phyloP scores from a whole-genome alignment of 345 rosid species.

The Boechera divaricarpa region DNA sequence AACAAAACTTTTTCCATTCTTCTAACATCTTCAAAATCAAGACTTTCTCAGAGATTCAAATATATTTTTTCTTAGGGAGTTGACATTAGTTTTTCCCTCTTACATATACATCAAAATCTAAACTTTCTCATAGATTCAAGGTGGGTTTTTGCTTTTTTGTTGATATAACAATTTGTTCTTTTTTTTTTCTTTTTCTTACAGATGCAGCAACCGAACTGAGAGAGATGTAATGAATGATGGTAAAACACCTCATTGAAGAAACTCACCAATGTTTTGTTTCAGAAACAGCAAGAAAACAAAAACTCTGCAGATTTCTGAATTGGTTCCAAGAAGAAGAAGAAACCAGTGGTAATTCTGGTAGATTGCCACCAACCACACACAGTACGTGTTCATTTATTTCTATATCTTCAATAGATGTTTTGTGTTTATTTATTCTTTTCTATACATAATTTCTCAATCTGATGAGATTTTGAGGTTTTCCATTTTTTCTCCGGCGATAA shows the following conservation, averaged over 20 bases:
- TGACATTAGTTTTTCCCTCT: background rate
- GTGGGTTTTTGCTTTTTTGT: background rate
- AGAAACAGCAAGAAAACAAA: conserved; percentile 23
- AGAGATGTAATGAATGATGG: conserved; percentile 37
- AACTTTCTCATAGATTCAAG: background rate
- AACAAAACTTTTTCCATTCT: background rate
- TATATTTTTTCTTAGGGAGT: background rate
- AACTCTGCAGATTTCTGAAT: conserved; percentile 34
- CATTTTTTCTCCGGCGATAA: conserved; percentile 28
- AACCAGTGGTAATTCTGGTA: conserved; percentile 28
- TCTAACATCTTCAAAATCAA: background rate
- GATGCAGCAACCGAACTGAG: conserved; percentile 49
- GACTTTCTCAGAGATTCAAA: background rate
- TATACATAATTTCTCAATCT: conserved; percentile 27
- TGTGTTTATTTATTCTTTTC: conserved; percentile 6
- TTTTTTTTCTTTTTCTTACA: background rate
- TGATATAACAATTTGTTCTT: conserved; percentile 12
- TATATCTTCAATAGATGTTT: conserved; percentile 35
- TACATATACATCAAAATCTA: background rate
- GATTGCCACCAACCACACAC: conserved; percentile 30
- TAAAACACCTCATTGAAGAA: conserved; percentile 38
- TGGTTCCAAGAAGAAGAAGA: conserved; percentile 37
- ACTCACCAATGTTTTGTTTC: conserved; percentile 13
- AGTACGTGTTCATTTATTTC: conserved; percentile 28
- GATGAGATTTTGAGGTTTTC: conserved; percentile 30